Evolutionary conservation across 768 basidiomycete species (phyloP).

Genomic region (Harrya chromipes): DNA sequence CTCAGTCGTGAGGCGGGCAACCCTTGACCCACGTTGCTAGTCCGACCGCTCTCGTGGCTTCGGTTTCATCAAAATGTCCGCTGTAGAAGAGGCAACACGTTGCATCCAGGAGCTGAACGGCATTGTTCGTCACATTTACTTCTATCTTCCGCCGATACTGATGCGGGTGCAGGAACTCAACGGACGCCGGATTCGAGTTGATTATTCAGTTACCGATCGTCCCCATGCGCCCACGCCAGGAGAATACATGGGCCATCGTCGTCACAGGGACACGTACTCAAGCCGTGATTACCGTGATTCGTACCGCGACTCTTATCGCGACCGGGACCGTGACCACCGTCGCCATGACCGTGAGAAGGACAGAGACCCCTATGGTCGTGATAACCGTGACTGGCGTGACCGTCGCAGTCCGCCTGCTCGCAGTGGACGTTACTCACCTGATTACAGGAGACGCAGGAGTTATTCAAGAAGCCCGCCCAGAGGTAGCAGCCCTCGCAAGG

Average conservation of each 20-base stretch:
- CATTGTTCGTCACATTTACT: slow-evolving; percentile 51
- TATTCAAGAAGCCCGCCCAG: slow-evolving; percentile 79
- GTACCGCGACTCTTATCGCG: slow-evolving; percentile 43
- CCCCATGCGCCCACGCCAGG: slow-evolving; percentile 97
- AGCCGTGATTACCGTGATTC: slow-evolving; percentile 46
- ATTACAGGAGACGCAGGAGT: slow-evolving; percentile 70
- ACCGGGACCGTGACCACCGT: slow-evolving; percentile 44
- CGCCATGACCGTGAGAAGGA: slow-evolving; percentile 46
- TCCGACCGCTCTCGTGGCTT: slow-evolving; percentile 97
- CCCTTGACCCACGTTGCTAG: slow-evolving; percentile 39
- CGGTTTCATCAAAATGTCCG: slow-evolving; percentile 93
- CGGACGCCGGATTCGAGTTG: slow-evolving; percentile 93
- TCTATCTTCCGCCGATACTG: not conserved
- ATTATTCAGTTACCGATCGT: slow-evolving; percentile 91
- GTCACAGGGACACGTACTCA: slow-evolving; percentile 47
- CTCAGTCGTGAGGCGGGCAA: not conserved
- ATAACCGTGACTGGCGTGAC: slow-evolving; percentile 75
- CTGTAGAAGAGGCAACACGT: slow-evolving; percentile 80
- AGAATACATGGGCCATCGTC: slow-evolving; percentile 94
- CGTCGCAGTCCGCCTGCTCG: slow-evolving; percentile 72
- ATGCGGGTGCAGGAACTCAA: slow-evolving; percentile 70
- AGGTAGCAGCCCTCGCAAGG: slow-evolving; percentile 57
- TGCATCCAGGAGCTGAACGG: slow-evolving; percentile 94
- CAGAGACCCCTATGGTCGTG: slow-evolving; percentile 65
- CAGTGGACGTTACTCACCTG: slow-evolving; percentile 71